These are phyloP conservation scores for Leptosphaerulina australis DNA, from an alignment of 2,329 filamentous ascomycete species.

Conservation along the genomic window DNA sequence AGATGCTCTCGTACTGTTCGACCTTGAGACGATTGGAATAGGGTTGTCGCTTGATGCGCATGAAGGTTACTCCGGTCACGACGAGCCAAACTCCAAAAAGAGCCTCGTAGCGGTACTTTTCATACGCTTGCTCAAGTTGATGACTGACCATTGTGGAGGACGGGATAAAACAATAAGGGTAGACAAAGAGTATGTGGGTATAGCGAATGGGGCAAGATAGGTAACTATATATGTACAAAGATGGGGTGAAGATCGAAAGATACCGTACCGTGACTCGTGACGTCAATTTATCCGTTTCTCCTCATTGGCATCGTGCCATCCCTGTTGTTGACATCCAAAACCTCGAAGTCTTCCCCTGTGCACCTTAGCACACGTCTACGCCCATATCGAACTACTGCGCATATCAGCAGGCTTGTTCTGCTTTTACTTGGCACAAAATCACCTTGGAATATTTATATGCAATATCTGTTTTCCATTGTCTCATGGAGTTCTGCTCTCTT, in stretches of 20 bases:
- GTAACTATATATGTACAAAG: slow-evolving; percentile 1
- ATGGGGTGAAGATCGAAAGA: slow-evolving; percentile 16
- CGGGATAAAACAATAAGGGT: not conserved
- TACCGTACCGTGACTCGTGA: slow-evolving; percentile 6
- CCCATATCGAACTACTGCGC: slow-evolving; percentile 1
- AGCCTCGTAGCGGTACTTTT: slow-evolving; percentile 40
- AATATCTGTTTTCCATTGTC: no score
- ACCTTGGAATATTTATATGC: no score
- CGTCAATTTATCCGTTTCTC: slow-evolving; percentile 5
- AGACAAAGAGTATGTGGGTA: not conserved
- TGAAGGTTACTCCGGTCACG: slow-evolving; percentile 42
- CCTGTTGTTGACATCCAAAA: slow-evolving; percentile 4
- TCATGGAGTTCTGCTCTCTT: no score
- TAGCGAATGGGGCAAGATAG: not conserved
- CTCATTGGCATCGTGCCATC: slow-evolving; percentile 11
- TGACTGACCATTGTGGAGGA: slow-evolving; percentile 23
- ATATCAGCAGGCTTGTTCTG: no score
- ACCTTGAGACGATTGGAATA: slow-evolving; percentile 43
- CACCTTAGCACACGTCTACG: not conserved
- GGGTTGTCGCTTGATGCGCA: slow-evolving; percentile 44
- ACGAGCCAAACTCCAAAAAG: slow-evolving; percentile 37
- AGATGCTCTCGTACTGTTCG: slow-evolving; percentile 48
- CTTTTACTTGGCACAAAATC: no score
- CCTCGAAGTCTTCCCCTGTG: not conserved
- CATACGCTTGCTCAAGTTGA: slow-evolving; percentile 22